phyloP scores from a whole-genome alignment of 306 rosid species.

The Alnus rubra region DNA sequence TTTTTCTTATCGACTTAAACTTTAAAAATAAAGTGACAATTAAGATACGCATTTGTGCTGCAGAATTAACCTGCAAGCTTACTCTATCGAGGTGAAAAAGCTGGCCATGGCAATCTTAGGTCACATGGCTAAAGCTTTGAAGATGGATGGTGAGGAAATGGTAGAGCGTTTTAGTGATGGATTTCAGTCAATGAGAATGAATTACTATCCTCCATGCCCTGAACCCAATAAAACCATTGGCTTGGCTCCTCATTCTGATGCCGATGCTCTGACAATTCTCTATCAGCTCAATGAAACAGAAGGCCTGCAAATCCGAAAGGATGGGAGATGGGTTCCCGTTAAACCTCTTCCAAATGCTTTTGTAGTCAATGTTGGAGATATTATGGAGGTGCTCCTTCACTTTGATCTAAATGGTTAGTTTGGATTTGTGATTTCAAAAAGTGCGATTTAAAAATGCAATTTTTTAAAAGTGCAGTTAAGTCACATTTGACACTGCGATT shows the following conservation, averaged over 20 bases:
- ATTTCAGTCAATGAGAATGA: slow-evolving; percentile 32
- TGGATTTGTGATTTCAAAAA: too few species aligned
- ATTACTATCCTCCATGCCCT: slow-evolving; percentile 47
- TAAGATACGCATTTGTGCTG: background rate
- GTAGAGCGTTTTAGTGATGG: slow-evolving; percentile 25
- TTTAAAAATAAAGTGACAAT: too few species aligned
- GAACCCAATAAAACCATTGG: slow-evolving; percentile 39
- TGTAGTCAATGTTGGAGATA: slow-evolving; percentile 43
- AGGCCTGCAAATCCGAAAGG: slow-evolving; percentile 43
- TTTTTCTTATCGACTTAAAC: too few species aligned
- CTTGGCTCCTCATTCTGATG: slow-evolving; percentile 35
- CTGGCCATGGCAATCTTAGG: slow-evolving; percentile 9
- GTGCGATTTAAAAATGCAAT: too few species aligned
- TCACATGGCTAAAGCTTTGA: slow-evolving; percentile 31
- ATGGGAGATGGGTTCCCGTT: slow-evolving; percentile 44
- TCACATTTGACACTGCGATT: too few species aligned
- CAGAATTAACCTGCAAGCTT: slow-evolving; percentile 27
- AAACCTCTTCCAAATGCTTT: slow-evolving; percentile 51
- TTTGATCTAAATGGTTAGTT: background rate
- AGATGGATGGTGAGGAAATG: slow-evolving; percentile 25
- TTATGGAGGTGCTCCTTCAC: slow-evolving; percentile 36
- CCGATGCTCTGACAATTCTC: slow-evolving; percentile 33
- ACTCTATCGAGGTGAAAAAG: slow-evolving; percentile 21
- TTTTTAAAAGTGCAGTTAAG: too few species aligned
- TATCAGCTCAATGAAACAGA: slow-evolving; percentile 41